Evolutionary conservation across 1,139 yeast genomes (phyloP), one percentile per base, ranked within the genome.

Genomic region (Scheffersomyces titani): DNA sequence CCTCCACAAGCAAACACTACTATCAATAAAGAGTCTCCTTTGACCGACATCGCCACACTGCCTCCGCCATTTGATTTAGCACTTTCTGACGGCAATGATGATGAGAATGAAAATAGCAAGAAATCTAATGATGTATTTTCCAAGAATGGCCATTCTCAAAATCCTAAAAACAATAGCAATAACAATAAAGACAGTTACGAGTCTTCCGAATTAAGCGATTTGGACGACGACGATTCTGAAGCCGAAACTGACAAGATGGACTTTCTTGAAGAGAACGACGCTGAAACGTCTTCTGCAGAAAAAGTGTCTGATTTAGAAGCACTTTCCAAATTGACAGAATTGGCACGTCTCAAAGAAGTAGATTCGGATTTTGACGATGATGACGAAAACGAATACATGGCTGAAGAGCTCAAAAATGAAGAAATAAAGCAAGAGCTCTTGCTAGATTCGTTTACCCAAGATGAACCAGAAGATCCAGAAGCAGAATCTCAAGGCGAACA

Each of bases 161-260:
- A 69, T 5, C 66, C 67, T 51, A 67, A 64, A 50, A 70, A 45
- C 18, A 46, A 46, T 22, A 46, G 16, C 11, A 46, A 46, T 19
- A 46, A 19, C 19, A 46, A 46, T 9, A 64, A 63, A 48, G 73
- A 67, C 55, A 68, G 69, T 60, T 72, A 75, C 67, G 83, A 78
- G 52, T 77, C 82, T 61, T 77, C 82, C 5, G 84, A 80, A 58
- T 69, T 80, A 52, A 78, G 89, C 54, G 91, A 86, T 61, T 73
- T 86, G 60, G 87, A 85, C 53, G 92, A 85, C 57, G 79, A 83
- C 58, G 87, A 85, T 62, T 86, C 92, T 6, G 94, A 89, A 68
- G 93, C 92, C 3, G 96, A 89, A 69, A 89, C 96, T 2, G 96
- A 89, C 66, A 85, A 83, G 61, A 85, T 89, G 88, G 91, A 86